Evolutionary conservation across 768 basidiomycete genomes (phyloP).

Genomic region (Agrocybe praecox): DNA sequence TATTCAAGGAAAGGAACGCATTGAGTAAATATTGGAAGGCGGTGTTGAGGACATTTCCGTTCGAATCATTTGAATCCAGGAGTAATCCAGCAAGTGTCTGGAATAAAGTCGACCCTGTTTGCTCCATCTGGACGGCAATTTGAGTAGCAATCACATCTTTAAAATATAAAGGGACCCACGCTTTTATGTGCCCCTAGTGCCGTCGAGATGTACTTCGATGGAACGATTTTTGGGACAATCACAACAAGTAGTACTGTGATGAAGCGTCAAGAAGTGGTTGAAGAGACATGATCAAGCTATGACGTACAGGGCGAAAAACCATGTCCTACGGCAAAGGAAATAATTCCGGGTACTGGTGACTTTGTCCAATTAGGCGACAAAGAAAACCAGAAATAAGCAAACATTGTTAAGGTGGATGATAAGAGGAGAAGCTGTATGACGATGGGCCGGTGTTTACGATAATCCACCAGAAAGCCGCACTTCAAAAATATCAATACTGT

Average conservation of each 20-base stretch:
- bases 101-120: constrained; percentile 71
- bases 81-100: constrained; percentile 74
- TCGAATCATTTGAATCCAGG: constrained; percentile 50
- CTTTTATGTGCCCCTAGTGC: constrained; percentile 80
- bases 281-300: not conserved
- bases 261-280: constrained; percentile 9
- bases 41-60: constrained; percentile 22
- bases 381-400: constrained; percentile 68
- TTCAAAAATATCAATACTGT: constrained; percentile 22
- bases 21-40: constrained; percentile 58
- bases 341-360: constrained; percentile 62
- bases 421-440: constrained; percentile 59
- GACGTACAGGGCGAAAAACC: constrained; percentile 71
- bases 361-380: constrained; percentile 59
- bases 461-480: constrained; percentile 71
- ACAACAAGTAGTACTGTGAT: constrained; percentile 68
- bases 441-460: constrained; percentile 55
- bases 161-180: constrained; percentile 41
- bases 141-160: not conserved
- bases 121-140: constrained; percentile 57
- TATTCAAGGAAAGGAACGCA: constrained; percentile 57
- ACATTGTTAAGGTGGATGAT: constrained; percentile 61
- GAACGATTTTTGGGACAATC: constrained; percentile 73
- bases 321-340: constrained; percentile 65
- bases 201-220: constrained; percentile 73